Conservation (phyloP, 768 basidiomycete species). For the Punctularia strigosozonata region DNA sequence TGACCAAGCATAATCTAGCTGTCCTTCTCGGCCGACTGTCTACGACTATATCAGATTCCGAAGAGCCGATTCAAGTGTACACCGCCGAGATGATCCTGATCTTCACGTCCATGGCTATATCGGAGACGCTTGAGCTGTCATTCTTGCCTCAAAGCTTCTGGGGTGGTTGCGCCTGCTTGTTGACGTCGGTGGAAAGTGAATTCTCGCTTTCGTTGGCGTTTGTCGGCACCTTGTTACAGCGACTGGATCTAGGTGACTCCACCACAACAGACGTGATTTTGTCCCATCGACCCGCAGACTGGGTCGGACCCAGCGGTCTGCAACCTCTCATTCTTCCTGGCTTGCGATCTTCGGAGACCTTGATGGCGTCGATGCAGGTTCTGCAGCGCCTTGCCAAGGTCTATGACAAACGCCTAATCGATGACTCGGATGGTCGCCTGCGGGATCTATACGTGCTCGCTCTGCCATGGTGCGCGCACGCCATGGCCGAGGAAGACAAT, state of each 20-base stretch:
- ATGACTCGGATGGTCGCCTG: slow-evolving; percentile 56
- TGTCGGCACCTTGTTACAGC: slow-evolving; percentile 50
- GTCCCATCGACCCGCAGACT: slow-evolving; percentile 55
- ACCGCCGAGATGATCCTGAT: slow-evolving; percentile 75
- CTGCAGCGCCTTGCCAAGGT: slow-evolving; percentile 52
- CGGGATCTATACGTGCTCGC: slow-evolving; percentile 74
- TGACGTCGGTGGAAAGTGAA: slow-evolving; percentile 74
- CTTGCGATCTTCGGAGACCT: slow-evolving; percentile 67
- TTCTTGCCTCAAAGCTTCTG: slow-evolving; percentile 81
- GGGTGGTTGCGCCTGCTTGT: slow-evolving; percentile 72
- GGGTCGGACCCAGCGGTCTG: slow-evolving; percentile 52
- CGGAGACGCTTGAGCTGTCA: slow-evolving; percentile 42
- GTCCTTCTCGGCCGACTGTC: slow-evolving; percentile 74
- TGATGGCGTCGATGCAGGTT: slow-evolving; percentile 51
- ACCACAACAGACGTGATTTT: slow-evolving; percentile 58
- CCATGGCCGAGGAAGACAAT: slow-evolving; percentile 51
- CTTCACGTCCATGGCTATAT: slow-evolving; percentile 47
- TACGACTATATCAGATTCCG: slow-evolving; percentile 59
- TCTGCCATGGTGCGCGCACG: slow-evolving; percentile 82
- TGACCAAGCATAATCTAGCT: slow-evolving; percentile 63
- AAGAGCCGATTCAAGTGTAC: slow-evolving; percentile 71
- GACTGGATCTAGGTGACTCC: slow-evolving; percentile 60
- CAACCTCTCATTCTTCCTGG: slow-evolving; percentile 69
- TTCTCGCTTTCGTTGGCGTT: slow-evolving; percentile 58
- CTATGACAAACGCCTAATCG: slow-evolving; percentile 54